A percentile compares a stretch with the other conserved stretches of the same genome.
Evolutionary conservation across 2,329 filamentous ascomycete genomes (phyloP).

Genomic region (Aspergillus glaucus): DNA sequence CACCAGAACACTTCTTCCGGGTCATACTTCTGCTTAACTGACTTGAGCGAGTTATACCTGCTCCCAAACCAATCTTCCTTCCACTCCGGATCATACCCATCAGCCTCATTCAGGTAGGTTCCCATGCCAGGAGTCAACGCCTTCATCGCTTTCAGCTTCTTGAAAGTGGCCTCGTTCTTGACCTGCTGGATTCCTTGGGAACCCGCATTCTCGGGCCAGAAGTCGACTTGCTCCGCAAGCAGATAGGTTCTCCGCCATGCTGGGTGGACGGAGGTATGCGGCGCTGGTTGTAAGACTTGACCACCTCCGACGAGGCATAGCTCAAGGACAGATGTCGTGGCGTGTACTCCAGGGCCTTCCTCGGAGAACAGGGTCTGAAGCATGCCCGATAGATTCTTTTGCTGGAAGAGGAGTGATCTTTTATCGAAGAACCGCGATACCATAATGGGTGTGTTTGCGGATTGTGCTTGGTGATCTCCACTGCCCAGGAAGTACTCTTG

Average conservation of each 20-base stretch:
- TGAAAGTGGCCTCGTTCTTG: conserved; percentile 3
- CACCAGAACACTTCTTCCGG: conserved; percentile 20
- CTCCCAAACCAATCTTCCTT: conserved; percentile 13
- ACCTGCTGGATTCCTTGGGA: conserved; percentile 1
- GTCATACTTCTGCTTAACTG: conserved; percentile 23
- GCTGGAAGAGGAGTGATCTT: neutral
- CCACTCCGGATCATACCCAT: conserved; percentile 12
- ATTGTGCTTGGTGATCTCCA: neutral
- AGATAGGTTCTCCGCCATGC: conserved; percentile 8
- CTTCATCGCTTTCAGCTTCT: conserved; percentile 14
- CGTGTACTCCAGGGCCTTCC: neutral
- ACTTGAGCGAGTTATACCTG: conserved; percentile 17
- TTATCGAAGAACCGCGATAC: neutral
- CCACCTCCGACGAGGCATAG: conserved; percentile 8
- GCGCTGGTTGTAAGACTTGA: conserved; percentile 4
- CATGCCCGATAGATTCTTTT: neutral
- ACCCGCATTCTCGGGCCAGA: conserved; percentile 4
- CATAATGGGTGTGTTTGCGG: neutral
- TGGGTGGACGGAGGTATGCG: conserved; percentile 9
- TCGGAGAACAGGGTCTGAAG: neutral
- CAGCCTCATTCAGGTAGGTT: conserved; percentile 15
- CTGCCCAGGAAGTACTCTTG: conserved; percentile 1
- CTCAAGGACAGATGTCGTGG: neutral
- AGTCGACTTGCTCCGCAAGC: conserved; percentile 1
- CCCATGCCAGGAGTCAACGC: conserved; percentile 13